Percentiles rank a stretch among this genome's conserved stretches.
Evolutionary conservation across 2,329 filamentous ascomycete genomes (phyloP).

Genomic region (Trichoderma harzianum): DNA sequence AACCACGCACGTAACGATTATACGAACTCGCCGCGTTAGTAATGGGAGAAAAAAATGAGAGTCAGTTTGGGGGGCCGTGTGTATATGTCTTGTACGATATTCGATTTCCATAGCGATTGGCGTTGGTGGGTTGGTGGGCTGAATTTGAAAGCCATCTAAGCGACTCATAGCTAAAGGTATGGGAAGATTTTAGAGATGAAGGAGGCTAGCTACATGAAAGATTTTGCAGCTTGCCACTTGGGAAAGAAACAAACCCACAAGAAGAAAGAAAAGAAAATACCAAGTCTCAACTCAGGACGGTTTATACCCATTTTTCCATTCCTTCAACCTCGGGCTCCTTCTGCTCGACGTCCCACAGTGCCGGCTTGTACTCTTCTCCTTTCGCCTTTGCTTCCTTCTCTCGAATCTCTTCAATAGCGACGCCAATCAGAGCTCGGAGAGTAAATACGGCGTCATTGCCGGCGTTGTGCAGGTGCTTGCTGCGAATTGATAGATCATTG

Average conservation of each 20-base stretch:
- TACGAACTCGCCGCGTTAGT: background rate
- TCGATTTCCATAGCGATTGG: conserved; percentile 44
- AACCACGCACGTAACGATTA: background rate
- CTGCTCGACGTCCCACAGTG: background rate
- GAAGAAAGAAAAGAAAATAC: background rate
- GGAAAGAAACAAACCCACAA: background rate
- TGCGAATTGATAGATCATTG: conserved; percentile 58
- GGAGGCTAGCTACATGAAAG: background rate
- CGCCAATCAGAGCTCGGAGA: conserved; percentile 64
- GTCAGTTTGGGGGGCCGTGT: conserved; percentile 11
- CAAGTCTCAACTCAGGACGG: conserved; percentile 20
- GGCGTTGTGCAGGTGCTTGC: conserved; percentile 74
- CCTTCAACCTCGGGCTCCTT: background rate
- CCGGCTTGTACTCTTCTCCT: conserved; percentile 22
- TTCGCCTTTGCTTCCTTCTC: conserved; percentile 22
- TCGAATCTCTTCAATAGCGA: conserved; percentile 29
- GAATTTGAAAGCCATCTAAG: conserved; percentile 24
- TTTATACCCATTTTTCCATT: conserved; percentile 8
- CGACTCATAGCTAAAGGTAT: background rate
- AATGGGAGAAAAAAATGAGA: background rate
- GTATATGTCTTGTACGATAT: conserved; percentile 37
- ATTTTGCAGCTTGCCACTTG: background rate
- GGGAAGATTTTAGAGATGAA: conserved; percentile 4
- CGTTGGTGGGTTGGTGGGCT: conserved; percentile 32
- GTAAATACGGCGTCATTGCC: conserved; percentile 85